A percentile compares a stretch with the other conserved stretches of the same genome.
phyloP scores from a whole-genome alignment of 129 eudicot genomes.

The Deinandra increscens region DNA sequence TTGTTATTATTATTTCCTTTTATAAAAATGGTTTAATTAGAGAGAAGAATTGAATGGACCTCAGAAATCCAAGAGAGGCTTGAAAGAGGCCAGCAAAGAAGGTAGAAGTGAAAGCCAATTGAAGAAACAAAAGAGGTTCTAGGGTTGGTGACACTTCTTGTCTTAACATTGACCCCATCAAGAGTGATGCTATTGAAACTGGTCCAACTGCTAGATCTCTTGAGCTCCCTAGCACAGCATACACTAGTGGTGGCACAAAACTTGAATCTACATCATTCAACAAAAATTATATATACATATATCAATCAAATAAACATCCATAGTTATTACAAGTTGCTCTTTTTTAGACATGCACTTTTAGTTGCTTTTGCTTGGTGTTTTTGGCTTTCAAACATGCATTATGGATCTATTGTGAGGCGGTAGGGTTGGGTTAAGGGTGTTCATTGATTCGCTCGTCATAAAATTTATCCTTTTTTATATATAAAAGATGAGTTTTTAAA shows the following conservation, averaged over 20 bases:
- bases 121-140: slow-evolving; percentile 72
- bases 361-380: background rate
- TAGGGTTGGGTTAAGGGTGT: too few species aligned
- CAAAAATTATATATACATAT: background rate
- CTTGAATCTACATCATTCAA: slow-evolving; percentile 62
- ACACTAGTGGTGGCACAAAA: slow-evolving; percentile 83
- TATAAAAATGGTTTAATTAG: background rate
- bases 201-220: slow-evolving; percentile 95
- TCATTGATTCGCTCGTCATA: too few species aligned
- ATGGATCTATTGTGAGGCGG: background rate
- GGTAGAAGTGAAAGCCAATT: slow-evolving; percentile 75
- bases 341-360: slow-evolving; percentile 6
- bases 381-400: background rate
- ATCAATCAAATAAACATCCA: background rate
- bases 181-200: slow-evolving; percentile 80
- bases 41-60: slow-evolving; percentile 29
- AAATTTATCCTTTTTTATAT: too few species aligned
- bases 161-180: slow-evolving; percentile 84
- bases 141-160: slow-evolving; percentile 60
- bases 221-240: slow-evolving; percentile 90
- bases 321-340: background rate
- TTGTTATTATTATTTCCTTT: background rate
- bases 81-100: slow-evolving; percentile 91
- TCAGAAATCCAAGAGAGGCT: slow-evolving; percentile 74
- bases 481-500: too few species aligned